Base-by-base conservation (phyloP, 2,329 filamentous ascomycete species). In the Fusarium sp. region DNA sequence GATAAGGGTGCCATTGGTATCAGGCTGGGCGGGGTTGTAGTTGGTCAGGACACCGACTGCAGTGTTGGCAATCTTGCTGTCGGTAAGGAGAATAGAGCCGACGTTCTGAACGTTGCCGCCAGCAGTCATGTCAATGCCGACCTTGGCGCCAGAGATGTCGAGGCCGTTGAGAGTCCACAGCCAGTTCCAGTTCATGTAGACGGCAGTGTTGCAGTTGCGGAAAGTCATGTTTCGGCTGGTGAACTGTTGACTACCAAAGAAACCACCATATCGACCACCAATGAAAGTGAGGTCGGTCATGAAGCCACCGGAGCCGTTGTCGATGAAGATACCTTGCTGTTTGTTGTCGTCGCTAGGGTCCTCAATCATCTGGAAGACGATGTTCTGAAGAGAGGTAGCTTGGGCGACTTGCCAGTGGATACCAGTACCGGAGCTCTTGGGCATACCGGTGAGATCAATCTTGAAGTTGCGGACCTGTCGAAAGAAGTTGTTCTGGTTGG, bases 131-230 rank as follows among this genome's bases (percentile, higher is more conserved):
- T 97, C 93, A 72, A 97, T 85, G 63, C 93, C 94, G 44, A 95
- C 83, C n/a, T 86, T 84, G 80, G 92, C 94, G 80, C 92, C 90
- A 81, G 94, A 91, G 83, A 97, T 93, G 51, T 84, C 88, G 42
- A 97, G 76, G 41, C 90, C 92, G 80, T 96, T 94, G 83, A 96
- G 90, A 49, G 92, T 90, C 92, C 93, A 97, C 24, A 91, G 86
- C 94, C 94, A 97, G 85, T 96, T 94, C 94, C 94, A 97, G 86
- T 95, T 95, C 91, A 96, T 93, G 84, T 90, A 94, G 73, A 97
- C 90, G 70, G 93, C 94, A 5, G 94, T 97, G 79, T 94, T 88
- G 85, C 93, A 95, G 82, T 89, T 88, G 81, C 93, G 94, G 87
- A 97, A 97, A 41, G 88, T 92, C 80, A 96, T 80, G 83, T 97